These are phyloP conservation scores for Kodamaea neixiangensis DNA, from an alignment of 805 yeast species.

Conservation along the genomic window DNA sequence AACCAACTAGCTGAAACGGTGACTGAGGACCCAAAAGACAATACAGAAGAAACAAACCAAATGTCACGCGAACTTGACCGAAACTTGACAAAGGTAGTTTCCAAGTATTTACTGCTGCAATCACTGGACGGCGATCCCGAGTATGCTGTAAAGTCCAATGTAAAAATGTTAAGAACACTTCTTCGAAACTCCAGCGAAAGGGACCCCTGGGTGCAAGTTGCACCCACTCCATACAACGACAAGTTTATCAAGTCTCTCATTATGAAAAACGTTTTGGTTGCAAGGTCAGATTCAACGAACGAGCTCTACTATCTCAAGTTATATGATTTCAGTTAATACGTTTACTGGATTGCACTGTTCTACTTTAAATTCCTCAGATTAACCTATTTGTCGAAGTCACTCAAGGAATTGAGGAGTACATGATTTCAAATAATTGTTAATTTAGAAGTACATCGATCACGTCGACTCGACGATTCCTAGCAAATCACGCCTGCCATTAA, in stretches of 20 bases:
- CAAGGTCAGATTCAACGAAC: conserved; percentile 8
- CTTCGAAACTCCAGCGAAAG: neutral
- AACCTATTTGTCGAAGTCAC: neutral
- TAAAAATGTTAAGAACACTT: neutral
- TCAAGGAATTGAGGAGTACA: neutral
- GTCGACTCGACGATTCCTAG: neutral
- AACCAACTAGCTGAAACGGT: neutral
- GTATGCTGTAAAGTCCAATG: neutral
- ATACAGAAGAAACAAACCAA: neutral
- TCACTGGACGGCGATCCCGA: neutral
- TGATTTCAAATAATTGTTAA: neutral
- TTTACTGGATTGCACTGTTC: neutral
- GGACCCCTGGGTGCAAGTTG: conserved; percentile 10
- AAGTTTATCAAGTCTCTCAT: conserved; percentile 4
- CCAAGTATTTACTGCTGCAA: neutral
- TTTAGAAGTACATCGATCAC: neutral
- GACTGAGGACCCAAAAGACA: neutral
- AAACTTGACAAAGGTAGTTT: conserved; percentile 4
- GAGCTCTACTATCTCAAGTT: conserved; percentile 8
- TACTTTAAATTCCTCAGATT: neutral
- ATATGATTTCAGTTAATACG: conserved; percentile 1
- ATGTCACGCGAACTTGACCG: neutral
- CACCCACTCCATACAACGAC: conserved; percentile 1
- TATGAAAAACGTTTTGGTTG: conserved; percentile 5
- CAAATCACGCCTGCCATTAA: neutral